Evolutionary conservation across 495 filamentous ascomycete species (phyloP), one percentile per base, ranked within the genome.

Genomic region (Trichoderma virens): DNA sequence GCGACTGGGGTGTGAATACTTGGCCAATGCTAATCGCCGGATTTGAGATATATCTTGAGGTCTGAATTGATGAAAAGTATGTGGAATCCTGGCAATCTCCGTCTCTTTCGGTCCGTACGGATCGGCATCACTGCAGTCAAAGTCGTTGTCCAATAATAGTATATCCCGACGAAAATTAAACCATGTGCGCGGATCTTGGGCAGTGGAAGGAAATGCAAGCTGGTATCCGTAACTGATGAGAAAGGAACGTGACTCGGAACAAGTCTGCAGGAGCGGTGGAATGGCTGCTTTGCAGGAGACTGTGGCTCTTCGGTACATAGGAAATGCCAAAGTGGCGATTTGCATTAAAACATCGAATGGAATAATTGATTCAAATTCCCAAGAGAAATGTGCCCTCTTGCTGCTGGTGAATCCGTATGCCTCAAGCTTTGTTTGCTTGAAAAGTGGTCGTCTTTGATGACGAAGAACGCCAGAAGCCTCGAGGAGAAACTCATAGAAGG

Each of bases 151-250:
- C 14, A 62, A 18, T 27, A 62, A 64, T 5, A 67, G 23, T 27
- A 39, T 61, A 35, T 67, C 65, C 9, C 56, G 65, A 18, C 14
- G 54, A 47, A 67, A 67, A 41, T 67, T 35, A 39, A 67, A 67
- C 65, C 65, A 67, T 20, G 65, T 67, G 28, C 56, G 65, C 5
- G 65, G 65, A 5, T 28, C 54, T 1, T 27, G 39, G 14, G 51
- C 61, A 2, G 62, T 62, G 4, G 54, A 64, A 39, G 56, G 32
- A 45, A 66, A 66, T n/a, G 61, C 47, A 45, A 66, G n/a, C 30
- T 27, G 45, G 27, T 66, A 66, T 2, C 65, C 65, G 28, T 43
- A 63, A 7, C 60, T 25, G 35, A 60, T 63, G 27, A 66, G 30
- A 8, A 47, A n/a, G n/a, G 43, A 16, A 31, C 65, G 65, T 27